These are phyloP conservation scores for Aspergillus sp. DNA, from an alignment of 2,329 filamentous ascomycete genomes.

Conservation along the genomic window DNA sequence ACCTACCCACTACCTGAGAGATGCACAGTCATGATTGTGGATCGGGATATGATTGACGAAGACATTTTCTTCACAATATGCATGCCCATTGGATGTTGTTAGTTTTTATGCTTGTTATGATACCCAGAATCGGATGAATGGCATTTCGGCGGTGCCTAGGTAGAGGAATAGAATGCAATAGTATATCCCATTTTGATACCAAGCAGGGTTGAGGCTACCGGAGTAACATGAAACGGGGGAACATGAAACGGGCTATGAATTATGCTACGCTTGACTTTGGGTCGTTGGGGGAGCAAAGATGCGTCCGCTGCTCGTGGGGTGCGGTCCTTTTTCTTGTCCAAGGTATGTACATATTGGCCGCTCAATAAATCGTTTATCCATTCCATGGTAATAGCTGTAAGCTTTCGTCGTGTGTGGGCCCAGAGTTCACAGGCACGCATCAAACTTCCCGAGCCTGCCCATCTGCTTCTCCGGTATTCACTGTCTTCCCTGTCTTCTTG, in stretches of 20 bases:
- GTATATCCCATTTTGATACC: neutral
- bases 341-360: neutral
- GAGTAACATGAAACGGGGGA: no score
- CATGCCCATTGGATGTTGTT: conserved; percentile 2
- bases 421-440: conserved; percentile 2
- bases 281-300: neutral
- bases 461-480: conserved; percentile 63
- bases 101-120: conserved; percentile 6
- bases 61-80: neutral
- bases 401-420: no score
- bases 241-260: neutral
- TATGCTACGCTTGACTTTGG: neutral
- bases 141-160: neutral
- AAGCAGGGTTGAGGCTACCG: no score
- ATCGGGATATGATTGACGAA: conserved; percentile 17
- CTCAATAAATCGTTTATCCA: neutral
- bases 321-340: neutral
- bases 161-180: neutral
- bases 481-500: conserved; percentile 91
- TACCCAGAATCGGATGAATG: conserved; percentile 8
- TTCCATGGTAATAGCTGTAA: neutral
- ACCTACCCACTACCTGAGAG: conserved; percentile 22
- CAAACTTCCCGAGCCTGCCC: conserved; percentile 40
- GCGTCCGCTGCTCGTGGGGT: neutral
- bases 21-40: conserved; percentile 28